Evolutionary conservation across 2,329 filamentous ascomycete species (phyloP), one percentile per base, ranked within the genome.

Genomic region (Botrytis pseudocinerea): DNA sequence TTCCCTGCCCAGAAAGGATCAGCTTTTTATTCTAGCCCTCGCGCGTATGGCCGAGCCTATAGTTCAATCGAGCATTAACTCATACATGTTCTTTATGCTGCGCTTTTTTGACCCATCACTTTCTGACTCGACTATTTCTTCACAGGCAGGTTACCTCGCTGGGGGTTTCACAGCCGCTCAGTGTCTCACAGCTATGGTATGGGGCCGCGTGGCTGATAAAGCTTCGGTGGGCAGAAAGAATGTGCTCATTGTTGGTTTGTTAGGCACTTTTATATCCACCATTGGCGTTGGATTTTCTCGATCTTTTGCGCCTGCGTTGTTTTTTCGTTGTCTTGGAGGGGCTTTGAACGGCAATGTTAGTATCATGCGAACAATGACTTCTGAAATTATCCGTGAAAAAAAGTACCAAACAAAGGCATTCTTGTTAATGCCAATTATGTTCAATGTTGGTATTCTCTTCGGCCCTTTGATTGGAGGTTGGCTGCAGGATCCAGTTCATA

Each of bases 41-140:
- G 60, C 60, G 35, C 60, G 60, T 40, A 62, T 62, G 60, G 60
- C 60, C 38, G 60, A 62, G 35, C 60, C 60, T n/a, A 62, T 62
- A 62, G 60, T 62, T n/a, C 60, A 62, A n/a, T 62, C 60, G 9
- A 62, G 60, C 60, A 62, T 62, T 8, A 62, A 62, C 60, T 62
- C 60, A n/a, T 62, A 62, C 60, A 62, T 62, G 60, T 62, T 62
- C 25, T 62, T 62, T 25, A 62, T 62, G 60, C 60, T 62, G 35
- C 60, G 60, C 22, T 62, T 62, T 12, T 62, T 62, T 62, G 35
- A 62, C 35, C 60, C 60, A 40, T 40, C 60, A 62, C 35, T 62
- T 40, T 18, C 60, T 16, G 60, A 62, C 25, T 62, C 60, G 7
- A 40, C 35, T 18, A 62, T 62, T 62, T 40, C 60, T 40, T 62